phyloP scores from a whole-genome alignment of 768 basidiomycete species.

The Russula emetica region DNA sequence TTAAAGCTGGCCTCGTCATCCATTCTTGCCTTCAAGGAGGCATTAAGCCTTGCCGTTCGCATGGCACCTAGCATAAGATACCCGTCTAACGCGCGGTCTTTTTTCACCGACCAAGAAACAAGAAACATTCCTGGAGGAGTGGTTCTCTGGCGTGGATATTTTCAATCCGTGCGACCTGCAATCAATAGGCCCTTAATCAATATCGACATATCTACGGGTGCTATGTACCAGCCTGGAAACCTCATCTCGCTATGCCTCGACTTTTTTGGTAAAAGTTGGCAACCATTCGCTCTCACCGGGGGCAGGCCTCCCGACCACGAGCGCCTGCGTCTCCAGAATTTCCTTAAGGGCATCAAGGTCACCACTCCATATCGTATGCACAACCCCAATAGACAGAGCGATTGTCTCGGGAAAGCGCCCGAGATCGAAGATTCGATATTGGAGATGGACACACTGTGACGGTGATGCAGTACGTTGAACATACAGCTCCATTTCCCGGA shows the following conservation, averaged over 20 bases:
- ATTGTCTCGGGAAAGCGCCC: conserved; percentile 51
- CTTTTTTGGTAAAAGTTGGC: conserved; percentile 39
- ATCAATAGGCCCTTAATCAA: conserved; percentile 62
- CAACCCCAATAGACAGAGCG: conserved; percentile 39
- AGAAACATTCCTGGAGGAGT: conserved; percentile 57
- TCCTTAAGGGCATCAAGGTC: conserved; percentile 51
- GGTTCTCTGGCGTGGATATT: conserved; percentile 73
- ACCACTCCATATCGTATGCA: conserved; percentile 36
- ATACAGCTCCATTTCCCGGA: conserved; percentile 55
- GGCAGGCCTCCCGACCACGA: conserved; percentile 46
- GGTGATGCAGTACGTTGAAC: conserved; percentile 57
- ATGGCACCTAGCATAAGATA: conserved; percentile 66
- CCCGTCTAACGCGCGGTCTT: conserved; percentile 67
- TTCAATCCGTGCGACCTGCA: conserved; percentile 70
- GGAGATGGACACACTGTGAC: conserved; percentile 52
- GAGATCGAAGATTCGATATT: conserved; percentile 49
- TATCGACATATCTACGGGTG: conserved; percentile 69
- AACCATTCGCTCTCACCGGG: conserved; percentile 40
- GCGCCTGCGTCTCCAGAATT: conserved; percentile 49
- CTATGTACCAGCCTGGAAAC: conserved; percentile 65
- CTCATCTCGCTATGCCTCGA: conserved; percentile 58
- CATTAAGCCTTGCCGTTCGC: conserved; percentile 66
- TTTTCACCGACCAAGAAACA: conserved; percentile 59
- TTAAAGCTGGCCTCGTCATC: not conserved
- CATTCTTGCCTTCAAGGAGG: conserved; percentile 38